These are phyloP conservation scores for Daldinia loculata DNA, from an alignment of 495 filamentous ascomycete genomes.

Conservation along the genomic window DNA sequence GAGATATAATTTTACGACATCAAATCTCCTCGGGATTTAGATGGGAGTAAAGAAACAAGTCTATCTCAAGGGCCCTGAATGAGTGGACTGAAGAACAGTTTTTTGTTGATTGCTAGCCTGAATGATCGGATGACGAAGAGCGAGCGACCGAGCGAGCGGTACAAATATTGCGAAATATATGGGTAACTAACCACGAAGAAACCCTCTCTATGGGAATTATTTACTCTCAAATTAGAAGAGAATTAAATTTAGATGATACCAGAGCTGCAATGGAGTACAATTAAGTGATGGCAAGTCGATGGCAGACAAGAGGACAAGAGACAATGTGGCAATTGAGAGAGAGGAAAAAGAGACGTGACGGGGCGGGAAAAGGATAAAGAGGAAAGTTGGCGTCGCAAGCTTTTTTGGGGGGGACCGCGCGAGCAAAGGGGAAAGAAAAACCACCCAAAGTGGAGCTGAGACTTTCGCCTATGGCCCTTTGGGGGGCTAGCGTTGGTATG, in stretches of 20 bases:
- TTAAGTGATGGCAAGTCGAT: conserved; percentile 11
- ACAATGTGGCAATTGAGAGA: conserved; percentile 15
- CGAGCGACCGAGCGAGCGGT: conserved; percentile 29
- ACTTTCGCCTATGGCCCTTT: conserved; percentile 23
- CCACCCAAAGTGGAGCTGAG: conserved; percentile 27
- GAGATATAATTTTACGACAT: conserved; percentile 41
- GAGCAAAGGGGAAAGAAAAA: conserved; percentile 21
- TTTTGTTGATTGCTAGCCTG: conserved; percentile 25
- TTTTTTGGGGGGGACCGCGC: conserved; percentile 23
- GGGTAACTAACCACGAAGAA: conserved; percentile 11
- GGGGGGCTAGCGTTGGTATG: conserved; percentile 27
- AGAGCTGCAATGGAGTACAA: conserved; percentile 8
- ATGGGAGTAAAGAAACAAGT: conserved; percentile 30
- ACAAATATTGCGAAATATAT: conserved; percentile 22
- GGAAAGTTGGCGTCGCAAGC: conserved; percentile 33
- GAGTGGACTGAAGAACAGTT: conserved; percentile 17
- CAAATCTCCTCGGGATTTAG: conserved; percentile 24
- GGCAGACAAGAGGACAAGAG: conserved; percentile 6
- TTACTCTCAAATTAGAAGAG: conserved; percentile 25
- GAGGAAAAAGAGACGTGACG: conserved; percentile 16
- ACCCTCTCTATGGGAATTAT: conserved; percentile 23
- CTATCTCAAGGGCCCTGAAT: conserved; percentile 35
- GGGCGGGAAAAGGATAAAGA: conserved; percentile 16
- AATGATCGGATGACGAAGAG: conserved; percentile 18
- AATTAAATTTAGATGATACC: conserved; percentile 20